phyloP scores from a whole-genome alignment of 192 early-diverging fungal species.

The Podila minutissima region DNA sequence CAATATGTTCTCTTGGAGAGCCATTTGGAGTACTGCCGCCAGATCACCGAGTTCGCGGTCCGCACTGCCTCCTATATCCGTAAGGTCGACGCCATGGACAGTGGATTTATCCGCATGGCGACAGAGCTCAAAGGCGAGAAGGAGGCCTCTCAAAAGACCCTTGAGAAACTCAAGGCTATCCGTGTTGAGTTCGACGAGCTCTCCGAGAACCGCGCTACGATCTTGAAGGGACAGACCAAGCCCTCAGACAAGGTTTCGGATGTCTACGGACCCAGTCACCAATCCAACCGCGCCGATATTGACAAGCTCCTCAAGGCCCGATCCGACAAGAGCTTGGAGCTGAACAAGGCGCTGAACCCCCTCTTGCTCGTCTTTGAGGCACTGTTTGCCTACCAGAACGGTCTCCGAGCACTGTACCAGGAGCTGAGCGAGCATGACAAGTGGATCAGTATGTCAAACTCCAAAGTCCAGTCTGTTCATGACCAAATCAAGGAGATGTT shows the following conservation, averaged over 20 bases:
- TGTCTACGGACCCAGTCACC: conserved; percentile 8
- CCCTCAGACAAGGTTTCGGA: conserved; percentile 32
- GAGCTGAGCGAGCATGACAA: conserved; percentile 34
- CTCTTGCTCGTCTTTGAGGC: conserved; percentile 23
- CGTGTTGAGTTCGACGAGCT: conserved; percentile 28
- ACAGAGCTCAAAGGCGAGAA: conserved; percentile 31
- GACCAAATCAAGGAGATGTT: conserved; percentile 50
- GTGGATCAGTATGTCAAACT: conserved; percentile 20
- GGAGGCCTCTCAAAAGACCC: conserved; percentile 23
- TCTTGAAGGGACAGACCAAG: conserved; percentile 28
- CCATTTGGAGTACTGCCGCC: conserved; percentile 18
- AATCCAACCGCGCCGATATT: conserved; percentile 4
- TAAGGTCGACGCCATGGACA: conserved; percentile 40
- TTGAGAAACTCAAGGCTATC: conserved; percentile 33
- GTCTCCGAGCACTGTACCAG: conserved; percentile 17
- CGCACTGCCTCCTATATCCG: conserved; percentile 5
- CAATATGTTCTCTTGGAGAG: conserved; percentile 23
- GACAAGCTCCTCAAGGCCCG: conserved; percentile 19
- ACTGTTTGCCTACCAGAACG: conserved; percentile 31
- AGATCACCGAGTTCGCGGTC: conserved; percentile 7
- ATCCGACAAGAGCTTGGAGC: conserved; percentile 8
- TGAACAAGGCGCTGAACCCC: conserved; percentile 19
- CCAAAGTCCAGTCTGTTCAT: conserved; percentile 30
- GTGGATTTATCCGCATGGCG: conserved; percentile 33
- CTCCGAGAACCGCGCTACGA: background rate